Percentiles rank a stretch among this genome's conserved stretches.
Conservation (phyloP, 2,329 filamentous ascomycete species). For the Fusarium begoniae region DNA sequence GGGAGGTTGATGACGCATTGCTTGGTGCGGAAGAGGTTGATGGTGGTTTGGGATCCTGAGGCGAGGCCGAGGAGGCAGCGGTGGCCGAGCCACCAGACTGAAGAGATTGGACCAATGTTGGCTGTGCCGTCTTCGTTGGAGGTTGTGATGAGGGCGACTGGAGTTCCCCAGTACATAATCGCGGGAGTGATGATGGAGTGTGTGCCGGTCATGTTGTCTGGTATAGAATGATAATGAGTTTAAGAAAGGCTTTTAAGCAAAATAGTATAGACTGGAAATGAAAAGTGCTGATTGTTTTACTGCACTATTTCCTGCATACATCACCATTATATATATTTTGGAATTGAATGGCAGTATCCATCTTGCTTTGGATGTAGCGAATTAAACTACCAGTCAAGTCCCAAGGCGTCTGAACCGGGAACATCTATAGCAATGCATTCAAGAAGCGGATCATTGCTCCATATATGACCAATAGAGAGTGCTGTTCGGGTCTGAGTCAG, state of each 20-base stretch:
- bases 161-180: not conserved
- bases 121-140: not conserved
- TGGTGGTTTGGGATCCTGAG: not conserved
- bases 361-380: not conserved
- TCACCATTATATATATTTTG: not conserved
- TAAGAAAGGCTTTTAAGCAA: accelerated
- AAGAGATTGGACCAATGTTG: not conserved
- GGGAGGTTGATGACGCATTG: not conserved
- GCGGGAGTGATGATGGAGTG: not conserved
- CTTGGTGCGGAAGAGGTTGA: not conserved
- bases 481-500: too few species aligned
- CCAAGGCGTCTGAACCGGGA: accelerated
- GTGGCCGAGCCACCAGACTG: not conserved
- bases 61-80: not conserved
- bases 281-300: accelerated
- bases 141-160: not conserved
- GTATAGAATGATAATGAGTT: accelerated
- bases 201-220: not conserved
- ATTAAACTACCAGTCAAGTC: accelerated
- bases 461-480: not conserved
- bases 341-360: accelerated
- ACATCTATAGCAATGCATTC: not conserved
- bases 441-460: not conserved
- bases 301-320: accelerated
- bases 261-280: accelerated